Conservation (phyloP, 2,329 filamentous ascomycete species). For the Neocucurbitaria cava region DNA sequence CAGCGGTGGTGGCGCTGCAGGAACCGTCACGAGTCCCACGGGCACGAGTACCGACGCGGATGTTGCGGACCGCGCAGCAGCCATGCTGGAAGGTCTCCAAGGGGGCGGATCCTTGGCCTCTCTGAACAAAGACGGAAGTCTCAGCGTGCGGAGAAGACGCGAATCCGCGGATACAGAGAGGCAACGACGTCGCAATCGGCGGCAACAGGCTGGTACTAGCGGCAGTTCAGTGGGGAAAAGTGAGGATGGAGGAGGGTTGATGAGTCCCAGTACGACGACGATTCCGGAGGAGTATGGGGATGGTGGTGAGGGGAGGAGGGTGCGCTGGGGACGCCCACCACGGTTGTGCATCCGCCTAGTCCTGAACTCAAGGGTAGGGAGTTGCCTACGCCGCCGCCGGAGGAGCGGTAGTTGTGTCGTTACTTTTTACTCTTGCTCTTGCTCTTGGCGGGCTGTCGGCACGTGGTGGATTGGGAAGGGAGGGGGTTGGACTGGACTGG, state of each 20-base stretch:
- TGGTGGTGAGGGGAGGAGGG: constrained; percentile 10
- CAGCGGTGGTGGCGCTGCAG: constrained; percentile 10
- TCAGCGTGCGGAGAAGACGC: constrained; percentile 67
- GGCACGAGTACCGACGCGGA: constrained; percentile 57
- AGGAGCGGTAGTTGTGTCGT: constrained; percentile 4
- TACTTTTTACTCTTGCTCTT: too few species aligned
- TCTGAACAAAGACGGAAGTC: constrained; percentile 57
- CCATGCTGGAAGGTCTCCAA: constrained; percentile 82
- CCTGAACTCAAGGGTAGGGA: constrained; percentile 39
- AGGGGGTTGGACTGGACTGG: too few species aligned
- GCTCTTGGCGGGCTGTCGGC: too few species aligned
- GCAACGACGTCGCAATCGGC: constrained; percentile 69
- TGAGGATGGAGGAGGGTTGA: constrained; percentile 39
- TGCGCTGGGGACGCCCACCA: constrained; percentile 37
- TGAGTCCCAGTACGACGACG: constrained; percentile 40
- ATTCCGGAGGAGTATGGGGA: constrained; percentile 40
- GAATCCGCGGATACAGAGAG: constrained; percentile 84
- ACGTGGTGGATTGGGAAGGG: too few species aligned
- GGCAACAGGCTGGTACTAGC: constrained; percentile 43
- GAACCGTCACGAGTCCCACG: not conserved
- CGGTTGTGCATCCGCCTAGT: constrained; percentile 48
- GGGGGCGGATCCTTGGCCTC: constrained; percentile 61
- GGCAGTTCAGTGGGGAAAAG: too few species aligned
- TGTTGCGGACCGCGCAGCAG: constrained; percentile 83
- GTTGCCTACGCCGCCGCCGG: constrained; percentile 41